Evolutionary conservation across 2,329 filamentous ascomycete genomes (phyloP).

Genomic region (Thelonectria discophora): DNA sequence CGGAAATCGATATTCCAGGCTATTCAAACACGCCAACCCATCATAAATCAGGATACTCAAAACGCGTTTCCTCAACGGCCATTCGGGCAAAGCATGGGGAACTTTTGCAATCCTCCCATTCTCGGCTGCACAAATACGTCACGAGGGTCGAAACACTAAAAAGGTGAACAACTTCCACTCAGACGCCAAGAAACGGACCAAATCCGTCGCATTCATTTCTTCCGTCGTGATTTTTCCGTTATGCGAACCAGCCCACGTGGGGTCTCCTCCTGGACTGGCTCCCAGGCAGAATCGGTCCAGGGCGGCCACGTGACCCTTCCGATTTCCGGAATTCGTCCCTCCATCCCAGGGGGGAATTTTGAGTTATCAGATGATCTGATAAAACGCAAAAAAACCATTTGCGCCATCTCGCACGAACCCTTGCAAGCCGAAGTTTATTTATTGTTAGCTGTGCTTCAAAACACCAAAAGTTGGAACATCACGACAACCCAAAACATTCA

Average conservation of each 20-base stretch:
- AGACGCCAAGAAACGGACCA: too few species aligned
- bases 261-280: too few species aligned
- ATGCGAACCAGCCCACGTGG: too few species aligned
- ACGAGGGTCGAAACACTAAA: too few species aligned
- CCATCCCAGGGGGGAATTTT: neutral
- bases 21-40: neutral
- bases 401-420: slow-evolving; percentile 17
- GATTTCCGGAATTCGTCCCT: neutral
- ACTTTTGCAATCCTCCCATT: neutral
- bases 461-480: neutral
- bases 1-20: neutral
- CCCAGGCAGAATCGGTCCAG: too few species aligned
- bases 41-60: neutral
- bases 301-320: neutral
- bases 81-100: neutral
- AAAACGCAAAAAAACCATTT: slow-evolving; percentile 34
- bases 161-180: too few species aligned
- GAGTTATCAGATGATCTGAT: slow-evolving; percentile 45
- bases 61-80: neutral
- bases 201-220: too few species aligned
- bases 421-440: neutral
- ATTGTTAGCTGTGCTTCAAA: neutral
- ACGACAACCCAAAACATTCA: too few species aligned
- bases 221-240: too few species aligned
- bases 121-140: neutral